Conservation (phyloP, 1,139 yeast species). For the Suhomyces ambrosiae region DNA sequence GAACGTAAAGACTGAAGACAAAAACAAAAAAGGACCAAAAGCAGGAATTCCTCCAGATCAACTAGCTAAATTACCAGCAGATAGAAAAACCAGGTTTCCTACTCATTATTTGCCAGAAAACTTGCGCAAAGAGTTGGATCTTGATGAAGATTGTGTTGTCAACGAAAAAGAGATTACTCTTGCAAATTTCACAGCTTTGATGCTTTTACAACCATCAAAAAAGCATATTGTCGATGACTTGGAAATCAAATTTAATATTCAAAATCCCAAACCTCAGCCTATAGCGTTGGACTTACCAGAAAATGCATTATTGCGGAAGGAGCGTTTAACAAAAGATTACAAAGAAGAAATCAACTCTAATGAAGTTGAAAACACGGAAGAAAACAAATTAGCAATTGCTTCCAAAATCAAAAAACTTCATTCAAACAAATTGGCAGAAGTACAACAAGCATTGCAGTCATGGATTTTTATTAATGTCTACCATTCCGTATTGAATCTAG, state of each 20-base stretch:
- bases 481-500: slow-evolving; percentile 61
- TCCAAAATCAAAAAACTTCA: slow-evolving; percentile 22
- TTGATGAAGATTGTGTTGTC: slow-evolving; percentile 17
- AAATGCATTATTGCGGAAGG: slow-evolving; percentile 32
- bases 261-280: slow-evolving; percentile 38
- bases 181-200: slow-evolving; percentile 16
- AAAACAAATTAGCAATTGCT: slow-evolving; percentile 8
- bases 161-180: slow-evolving; percentile 11
- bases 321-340: slow-evolving; percentile 20
- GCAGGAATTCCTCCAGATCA: slow-evolving; percentile 5
- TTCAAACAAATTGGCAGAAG: slow-evolving; percentile 19
- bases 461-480: slow-evolving; percentile 80
- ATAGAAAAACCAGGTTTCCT: slow-evolving; percentile 29
- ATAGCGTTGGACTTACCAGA: slow-evolving; percentile 30
- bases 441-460: slow-evolving; percentile 57
- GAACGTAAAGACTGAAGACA: slow-evolving; percentile 7
- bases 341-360: slow-evolving; percentile 22
- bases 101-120: slow-evolving; percentile 41
- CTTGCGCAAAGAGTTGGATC: slow-evolving; percentile 26
- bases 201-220: slow-evolving; percentile 41
- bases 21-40: slow-evolving; percentile 6
- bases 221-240: slow-evolving; percentile 43
- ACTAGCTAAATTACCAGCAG: slow-evolving; percentile 9
- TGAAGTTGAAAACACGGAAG: slow-evolving; percentile 9
- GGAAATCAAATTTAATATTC: slow-evolving; percentile 42